Evolutionary conservation across 208 protist genomes (phyloP).

Genomic region (Wallacemonas sp.): DNA sequence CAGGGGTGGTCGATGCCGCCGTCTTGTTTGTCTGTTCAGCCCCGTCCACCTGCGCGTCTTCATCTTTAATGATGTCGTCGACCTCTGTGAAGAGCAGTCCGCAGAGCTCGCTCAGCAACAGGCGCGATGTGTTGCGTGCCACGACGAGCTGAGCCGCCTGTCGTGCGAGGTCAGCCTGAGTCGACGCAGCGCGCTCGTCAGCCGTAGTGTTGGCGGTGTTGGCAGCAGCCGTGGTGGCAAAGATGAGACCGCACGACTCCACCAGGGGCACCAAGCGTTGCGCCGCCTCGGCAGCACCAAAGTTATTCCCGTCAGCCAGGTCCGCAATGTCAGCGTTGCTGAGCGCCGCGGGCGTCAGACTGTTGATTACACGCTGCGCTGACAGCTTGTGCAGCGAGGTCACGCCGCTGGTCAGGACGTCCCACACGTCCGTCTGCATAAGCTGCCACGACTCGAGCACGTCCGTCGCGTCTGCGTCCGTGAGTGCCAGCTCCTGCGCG

Average conservation of each 20-base stretch:
- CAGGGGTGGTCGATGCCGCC: too few relatives aligned
- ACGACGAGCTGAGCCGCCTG: conserved; percentile 35
- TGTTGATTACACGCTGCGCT: conserved; percentile 5
- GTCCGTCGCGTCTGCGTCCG: background rate
- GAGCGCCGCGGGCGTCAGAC: background rate
- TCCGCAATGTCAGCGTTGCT: background rate
- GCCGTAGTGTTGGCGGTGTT: background rate
- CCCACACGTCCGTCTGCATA: conserved; percentile 45
- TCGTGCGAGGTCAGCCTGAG: conserved; percentile 10
- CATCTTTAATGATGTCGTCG: background rate
- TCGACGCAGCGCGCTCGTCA: background rate
- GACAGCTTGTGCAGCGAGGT: conserved; percentile 28
- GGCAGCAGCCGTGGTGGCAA: background rate
- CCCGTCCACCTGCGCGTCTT: background rate
- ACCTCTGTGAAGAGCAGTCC: conserved; percentile 31
- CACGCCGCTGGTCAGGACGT: conserved; percentile 41
- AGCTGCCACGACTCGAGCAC: conserved; percentile 22
- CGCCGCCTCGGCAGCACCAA: conserved; percentile 9
- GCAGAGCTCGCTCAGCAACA: conserved; percentile 61
- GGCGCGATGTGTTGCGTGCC: conserved; percentile 47
- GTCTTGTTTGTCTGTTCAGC: background rate
- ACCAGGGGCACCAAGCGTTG: conserved; percentile 35
- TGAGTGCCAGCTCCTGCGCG: conserved; percentile 7
- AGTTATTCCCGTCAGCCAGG: background rate
- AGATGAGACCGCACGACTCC: conserved; percentile 1